Conservation (phyloP, 1,284 basidiomycete genomes). For the Apiotrichum gamsii region DNA sequence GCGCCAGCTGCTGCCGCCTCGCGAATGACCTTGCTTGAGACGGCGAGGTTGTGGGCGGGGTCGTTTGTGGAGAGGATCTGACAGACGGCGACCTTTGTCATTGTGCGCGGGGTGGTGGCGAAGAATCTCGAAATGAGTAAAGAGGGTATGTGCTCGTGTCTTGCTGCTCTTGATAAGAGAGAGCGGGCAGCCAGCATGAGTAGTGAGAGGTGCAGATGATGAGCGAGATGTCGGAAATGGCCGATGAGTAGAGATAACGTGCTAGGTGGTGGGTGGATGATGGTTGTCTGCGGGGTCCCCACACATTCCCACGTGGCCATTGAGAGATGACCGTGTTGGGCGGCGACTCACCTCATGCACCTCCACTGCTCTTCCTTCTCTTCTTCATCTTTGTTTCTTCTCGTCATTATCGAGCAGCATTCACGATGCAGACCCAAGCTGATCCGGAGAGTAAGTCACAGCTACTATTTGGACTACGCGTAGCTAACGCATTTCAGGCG, state of each 20-base stretch:
- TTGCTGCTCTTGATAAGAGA: background rate
- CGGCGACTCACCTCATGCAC: background rate
- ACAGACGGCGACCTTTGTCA: conserved; percentile 32
- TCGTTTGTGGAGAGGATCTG: conserved; percentile 39
- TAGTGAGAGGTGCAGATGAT: background rate
- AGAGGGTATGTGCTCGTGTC: background rate
- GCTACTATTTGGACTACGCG: too few species aligned
- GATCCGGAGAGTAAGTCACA: conserved; percentile 21
- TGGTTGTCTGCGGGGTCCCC: too few species aligned
- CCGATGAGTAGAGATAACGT: too few species aligned
- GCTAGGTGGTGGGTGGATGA: too few species aligned
- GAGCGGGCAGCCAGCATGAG: background rate
- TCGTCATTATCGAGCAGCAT: background rate
- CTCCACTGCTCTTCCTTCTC: too few species aligned
- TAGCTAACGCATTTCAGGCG: background rate
- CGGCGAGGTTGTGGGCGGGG: conserved; percentile 38
- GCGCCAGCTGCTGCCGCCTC: conserved; percentile 46
- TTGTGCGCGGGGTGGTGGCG: background rate
- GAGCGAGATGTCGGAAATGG: background rate
- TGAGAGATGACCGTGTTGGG: background rate
- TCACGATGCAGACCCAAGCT: conserved; percentile 14
- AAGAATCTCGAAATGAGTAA: background rate
- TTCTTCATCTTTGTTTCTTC: background rate
- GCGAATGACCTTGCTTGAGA: conserved; percentile 43
- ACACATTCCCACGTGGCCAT: background rate